Conservation (phyloP, 441 rosid genomes). For the Raphanus hybrid region DNA sequence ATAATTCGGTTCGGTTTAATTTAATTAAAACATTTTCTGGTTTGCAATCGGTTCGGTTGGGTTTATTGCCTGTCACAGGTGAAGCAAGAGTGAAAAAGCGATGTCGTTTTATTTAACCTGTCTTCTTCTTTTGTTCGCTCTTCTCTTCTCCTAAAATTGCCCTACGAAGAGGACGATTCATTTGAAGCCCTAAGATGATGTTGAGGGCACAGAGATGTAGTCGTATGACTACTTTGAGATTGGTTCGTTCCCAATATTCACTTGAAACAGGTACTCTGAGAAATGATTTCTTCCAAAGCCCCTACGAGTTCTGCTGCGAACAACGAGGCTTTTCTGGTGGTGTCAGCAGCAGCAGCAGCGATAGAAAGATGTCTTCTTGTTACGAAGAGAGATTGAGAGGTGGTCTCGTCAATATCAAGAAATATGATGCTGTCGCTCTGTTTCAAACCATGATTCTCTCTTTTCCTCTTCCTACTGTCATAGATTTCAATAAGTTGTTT, state of each 20-base stretch:
- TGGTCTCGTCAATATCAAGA: neutral
- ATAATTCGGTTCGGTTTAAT: no score
- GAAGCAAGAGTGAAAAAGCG: no score
- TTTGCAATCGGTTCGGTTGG: no score
- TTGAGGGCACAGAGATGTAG: neutral
- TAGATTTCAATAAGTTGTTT: conserved; percentile 7
- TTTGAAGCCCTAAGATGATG: neutral
- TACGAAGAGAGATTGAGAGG: neutral
- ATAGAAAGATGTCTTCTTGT: neutral
- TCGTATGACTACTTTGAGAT: neutral
- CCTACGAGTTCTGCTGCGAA: neutral
- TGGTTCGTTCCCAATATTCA: neutral
- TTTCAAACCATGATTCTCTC: neutral
- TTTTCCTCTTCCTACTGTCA: neutral
- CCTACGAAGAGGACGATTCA: no score
- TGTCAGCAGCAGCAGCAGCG: no score
- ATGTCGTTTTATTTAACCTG: no score
- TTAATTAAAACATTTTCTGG: no score
- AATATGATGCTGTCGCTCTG: neutral
- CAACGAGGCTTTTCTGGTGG: neutral
- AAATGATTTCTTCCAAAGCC: neutral
- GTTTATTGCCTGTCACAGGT: no score
- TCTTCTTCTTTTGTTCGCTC: no score
- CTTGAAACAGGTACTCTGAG: conserved; percentile 6
- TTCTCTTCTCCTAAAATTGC: no score